Base-by-base conservation (phyloP, 176 grass and related monocot genomes). In the Ampelocalamus luodianensis region DNA sequence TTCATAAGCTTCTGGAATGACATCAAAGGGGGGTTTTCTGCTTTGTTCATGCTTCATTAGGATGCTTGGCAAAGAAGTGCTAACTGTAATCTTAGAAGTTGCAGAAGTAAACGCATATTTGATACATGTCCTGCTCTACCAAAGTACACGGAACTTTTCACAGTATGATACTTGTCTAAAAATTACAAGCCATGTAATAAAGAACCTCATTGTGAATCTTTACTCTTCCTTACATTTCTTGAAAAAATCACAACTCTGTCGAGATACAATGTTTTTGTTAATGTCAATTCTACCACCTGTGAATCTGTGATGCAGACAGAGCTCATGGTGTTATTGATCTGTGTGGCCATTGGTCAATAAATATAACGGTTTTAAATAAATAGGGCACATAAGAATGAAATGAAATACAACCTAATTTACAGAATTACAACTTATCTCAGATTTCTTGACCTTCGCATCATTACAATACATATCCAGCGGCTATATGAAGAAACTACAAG, bases 401-500 rank as follows among this genome's bases (percentile, higher is more conserved):
- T 53, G 40, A 76, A 29, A 85, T 53, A 16, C 24, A 53, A 64
- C 44, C 42, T 86, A 82, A 58, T 78, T 79, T 76, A 78, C 54
- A 64, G 22, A 58, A 72, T 79, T 76, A 78, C 54, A 64, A 15
- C 17, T 63, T 53, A 67, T 71, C 83, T 56, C n/a, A 77, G 36
- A 85, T 81, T 81, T 75, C 29, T 54, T 68, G 23, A 48, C 27
- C 6, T 48, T 89, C 76, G 23, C 53, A 69, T 53, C 55, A 82
- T n/a, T 72, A 76, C 64, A 72, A 45, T 86, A 81, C 78, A 76
- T 26, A 77, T 42, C 71, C 51, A 81, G 20, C 29, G 44, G 53
- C 65, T 89, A 81, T 24, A 71, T 82, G 9, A 82, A 81, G 56
- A 65, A 72, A 82, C 83, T 64, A 50, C 66, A 85, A 55, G 71